A percentile compares a stretch with the other conserved stretches of the same genome.
Conservation (phyloP, 2,329 filamentous ascomycete genomes). For the Trichoderma lentiforme region DNA sequence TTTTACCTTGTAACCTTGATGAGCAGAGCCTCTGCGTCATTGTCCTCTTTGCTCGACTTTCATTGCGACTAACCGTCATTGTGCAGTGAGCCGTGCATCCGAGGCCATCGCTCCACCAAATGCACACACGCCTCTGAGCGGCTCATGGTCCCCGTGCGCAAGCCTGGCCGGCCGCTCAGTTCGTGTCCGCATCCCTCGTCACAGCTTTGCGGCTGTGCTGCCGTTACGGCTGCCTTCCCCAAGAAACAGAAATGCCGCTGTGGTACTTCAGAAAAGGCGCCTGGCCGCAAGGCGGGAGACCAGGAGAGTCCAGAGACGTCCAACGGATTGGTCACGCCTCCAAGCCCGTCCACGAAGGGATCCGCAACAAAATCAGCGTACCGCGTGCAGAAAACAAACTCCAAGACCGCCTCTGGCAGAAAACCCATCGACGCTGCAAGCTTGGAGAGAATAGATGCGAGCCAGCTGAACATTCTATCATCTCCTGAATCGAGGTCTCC, state of each 20-base stretch:
- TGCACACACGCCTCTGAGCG: conserved; percentile 67
- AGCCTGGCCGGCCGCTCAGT: conserved; percentile 67
- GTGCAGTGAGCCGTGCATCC: conserved; percentile 67
- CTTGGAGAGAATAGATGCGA: conserved; percentile 53
- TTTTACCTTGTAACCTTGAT: not conserved
- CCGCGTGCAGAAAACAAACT: conserved; percentile 45
- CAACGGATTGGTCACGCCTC: conserved; percentile 26
- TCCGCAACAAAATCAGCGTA: conserved; percentile 31
- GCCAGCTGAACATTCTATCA: conserved; percentile 47
- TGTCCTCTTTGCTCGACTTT: not conserved
- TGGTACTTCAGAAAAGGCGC: conserved; percentile 33
- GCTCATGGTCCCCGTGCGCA: conserved; percentile 67
- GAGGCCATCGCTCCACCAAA: conserved; percentile 72
- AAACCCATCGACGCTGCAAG: conserved; percentile 50
- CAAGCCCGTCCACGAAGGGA: conserved; percentile 32
- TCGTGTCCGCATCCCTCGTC: conserved; percentile 64
- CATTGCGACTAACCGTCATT: not conserved
- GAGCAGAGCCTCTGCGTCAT: not conserved
- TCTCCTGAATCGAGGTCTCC: conserved; percentile 29
- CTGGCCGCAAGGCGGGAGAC: conserved; percentile 25
- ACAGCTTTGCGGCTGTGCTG: conserved; percentile 58
- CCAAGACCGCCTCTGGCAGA: conserved; percentile 35
- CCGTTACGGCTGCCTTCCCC: conserved; percentile 63
- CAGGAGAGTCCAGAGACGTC: conserved; percentile 29
- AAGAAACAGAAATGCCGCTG: conserved; percentile 56